These are phyloP conservation scores for Syncephalastrum racemosum DNA, from an alignment of 371 early-diverging fungal species.

Conservation along the genomic window DNA sequence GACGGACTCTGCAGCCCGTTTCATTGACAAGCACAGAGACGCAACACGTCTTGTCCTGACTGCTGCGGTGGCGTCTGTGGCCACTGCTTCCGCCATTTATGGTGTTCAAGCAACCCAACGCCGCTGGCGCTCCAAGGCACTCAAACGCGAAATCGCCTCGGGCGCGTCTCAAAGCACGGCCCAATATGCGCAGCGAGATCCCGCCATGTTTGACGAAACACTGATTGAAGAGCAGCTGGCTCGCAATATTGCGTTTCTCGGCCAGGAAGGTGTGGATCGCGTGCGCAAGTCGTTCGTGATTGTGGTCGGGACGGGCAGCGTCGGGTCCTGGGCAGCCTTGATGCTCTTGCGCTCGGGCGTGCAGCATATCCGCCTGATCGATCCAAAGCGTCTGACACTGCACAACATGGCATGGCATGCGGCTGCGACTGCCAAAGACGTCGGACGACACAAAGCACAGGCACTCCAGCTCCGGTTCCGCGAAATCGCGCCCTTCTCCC, in stretches of 20 bases:
- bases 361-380: constrained; percentile 81
- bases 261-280: constrained; percentile 71
- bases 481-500: constrained; percentile 75
- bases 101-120: constrained; percentile 46
- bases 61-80: constrained; percentile 57
- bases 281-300: constrained; percentile 77
- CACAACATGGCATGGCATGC: constrained; percentile 88
- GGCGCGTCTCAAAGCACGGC: not conserved
- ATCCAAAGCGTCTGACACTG: constrained; percentile 88
- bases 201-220: constrained; percentile 55
- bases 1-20: not conserved
- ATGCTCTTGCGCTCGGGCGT: constrained; percentile 93
- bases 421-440: constrained; percentile 80
- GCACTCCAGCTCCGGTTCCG: constrained; percentile 70
- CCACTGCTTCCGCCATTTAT: constrained; percentile 56
- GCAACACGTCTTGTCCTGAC: constrained; percentile 34
- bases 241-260: constrained; percentile 88
- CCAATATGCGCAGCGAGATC: not conserved
- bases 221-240: constrained; percentile 85
- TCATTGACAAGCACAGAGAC: constrained; percentile 13
- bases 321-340: constrained; percentile 90
- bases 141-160: constrained; percentile 29
- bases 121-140: constrained; percentile 22
- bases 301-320: constrained; percentile 95
- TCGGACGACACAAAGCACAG: constrained; percentile 82